These are phyloP conservation scores for Pseudogymnoascus sp. DNA, from an alignment of 2,329 filamentous ascomycete species.

Conservation along the genomic window DNA sequence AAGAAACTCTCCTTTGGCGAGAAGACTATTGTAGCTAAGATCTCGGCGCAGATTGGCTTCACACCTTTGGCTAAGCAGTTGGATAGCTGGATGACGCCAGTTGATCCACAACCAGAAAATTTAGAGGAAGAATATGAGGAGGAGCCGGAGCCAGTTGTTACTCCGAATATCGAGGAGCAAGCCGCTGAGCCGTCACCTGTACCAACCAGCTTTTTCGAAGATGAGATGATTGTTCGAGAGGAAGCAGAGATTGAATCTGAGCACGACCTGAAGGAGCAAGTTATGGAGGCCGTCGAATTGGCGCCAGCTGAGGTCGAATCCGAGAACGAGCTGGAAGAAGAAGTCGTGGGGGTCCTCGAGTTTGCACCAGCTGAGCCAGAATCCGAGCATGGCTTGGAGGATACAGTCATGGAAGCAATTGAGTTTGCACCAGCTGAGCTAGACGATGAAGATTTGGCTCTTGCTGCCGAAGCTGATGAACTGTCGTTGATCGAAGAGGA, in stretches of 20 bases:
- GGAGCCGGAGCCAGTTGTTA: not conserved
- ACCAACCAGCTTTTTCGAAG: conserved; percentile 49
- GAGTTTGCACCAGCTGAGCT: conserved; percentile 37
- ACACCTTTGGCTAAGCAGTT: conserved; percentile 56
- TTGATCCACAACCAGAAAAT: conserved; percentile 3
- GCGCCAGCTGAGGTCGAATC: conserved; percentile 23
- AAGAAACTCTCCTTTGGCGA: conserved; percentile 6
- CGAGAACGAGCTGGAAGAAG: conserved; percentile 25
- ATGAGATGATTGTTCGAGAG: conserved; percentile 46
- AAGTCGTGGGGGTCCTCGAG: conserved; percentile 29
- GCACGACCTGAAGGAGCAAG: conserved; percentile 28
- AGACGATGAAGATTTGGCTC: conserved; percentile 48
- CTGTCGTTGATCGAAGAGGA: conserved; percentile 39
- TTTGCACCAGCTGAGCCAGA: conserved; percentile 33
- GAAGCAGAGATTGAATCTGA: conserved; percentile 21
- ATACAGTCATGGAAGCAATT: conserved; percentile 31
- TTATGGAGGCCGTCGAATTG: conserved; percentile 32
- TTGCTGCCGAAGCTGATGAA: conserved; percentile 50
- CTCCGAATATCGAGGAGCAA: conserved; percentile 24
- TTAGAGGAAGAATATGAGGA: not conserved
- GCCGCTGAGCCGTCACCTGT: conserved; percentile 22
- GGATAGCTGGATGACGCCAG: conserved; percentile 50
- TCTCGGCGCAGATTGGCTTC: conserved; percentile 41
- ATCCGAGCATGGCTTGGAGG: conserved; percentile 22
- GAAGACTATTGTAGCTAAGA: conserved; percentile 14